These are phyloP conservation scores for Coprinopsis sp. DNA, from an alignment of 768 basidiomycete genomes.

Conservation along the genomic window DNA sequence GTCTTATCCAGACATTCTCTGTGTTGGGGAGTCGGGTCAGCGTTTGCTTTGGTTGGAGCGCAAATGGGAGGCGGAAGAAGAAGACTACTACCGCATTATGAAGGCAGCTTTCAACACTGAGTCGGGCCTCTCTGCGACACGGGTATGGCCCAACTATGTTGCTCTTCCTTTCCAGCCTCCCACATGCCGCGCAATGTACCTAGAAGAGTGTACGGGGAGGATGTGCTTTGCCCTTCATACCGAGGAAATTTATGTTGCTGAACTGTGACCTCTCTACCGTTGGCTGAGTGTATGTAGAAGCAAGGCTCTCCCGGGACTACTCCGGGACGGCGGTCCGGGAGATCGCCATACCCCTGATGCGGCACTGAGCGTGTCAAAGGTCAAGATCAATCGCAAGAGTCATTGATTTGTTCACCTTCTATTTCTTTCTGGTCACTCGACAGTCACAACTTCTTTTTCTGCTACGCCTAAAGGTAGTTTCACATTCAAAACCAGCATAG, in stretches of 20 bases:
- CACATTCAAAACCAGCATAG: conserved; percentile 5
- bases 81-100: conserved; percentile 8
- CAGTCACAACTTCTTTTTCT: conserved; percentile 6
- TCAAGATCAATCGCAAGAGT: neutral
- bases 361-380: neutral
- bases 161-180: conserved; percentile 12
- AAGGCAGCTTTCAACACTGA: conserved; percentile 5
- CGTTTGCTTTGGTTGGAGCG: conserved; percentile 11
- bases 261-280: conserved; percentile 7
- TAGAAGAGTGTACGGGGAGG: conserved; percentile 10
- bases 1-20: neutral
- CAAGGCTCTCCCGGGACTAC: no score
- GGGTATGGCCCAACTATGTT: conserved; percentile 10
- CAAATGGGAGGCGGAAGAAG: conserved; percentile 5
- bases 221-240: conserved; percentile 12
- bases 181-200: conserved; percentile 7
- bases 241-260: conserved; percentile 12
- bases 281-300: no score
- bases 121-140: neutral
- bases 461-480: no score
- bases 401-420: conserved; percentile 19
- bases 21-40: conserved; percentile 7
- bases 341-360: neutral
- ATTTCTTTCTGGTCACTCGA: conserved; percentile 10
- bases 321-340: neutral